Conservation (phyloP, 495 filamentous ascomycete species). For the Tricharina praecox region DNA sequence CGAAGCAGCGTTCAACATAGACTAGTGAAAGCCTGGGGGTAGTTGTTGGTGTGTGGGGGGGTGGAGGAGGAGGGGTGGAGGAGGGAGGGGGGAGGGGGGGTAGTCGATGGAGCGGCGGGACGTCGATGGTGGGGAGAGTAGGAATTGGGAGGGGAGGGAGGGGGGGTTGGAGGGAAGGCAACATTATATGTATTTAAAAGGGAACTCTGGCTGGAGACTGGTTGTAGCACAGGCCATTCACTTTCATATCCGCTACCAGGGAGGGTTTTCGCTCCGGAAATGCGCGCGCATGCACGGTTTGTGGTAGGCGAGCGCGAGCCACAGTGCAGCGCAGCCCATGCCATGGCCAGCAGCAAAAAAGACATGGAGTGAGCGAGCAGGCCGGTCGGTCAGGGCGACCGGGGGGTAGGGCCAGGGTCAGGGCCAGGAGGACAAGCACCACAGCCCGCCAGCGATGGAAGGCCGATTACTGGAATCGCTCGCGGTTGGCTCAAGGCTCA, state of each 20-base stretch:
- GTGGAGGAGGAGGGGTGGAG: background rate
- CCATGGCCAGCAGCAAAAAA: background rate
- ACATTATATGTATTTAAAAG: too few species aligned
- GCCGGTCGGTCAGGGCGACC: background rate
- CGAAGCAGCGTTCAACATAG: background rate
- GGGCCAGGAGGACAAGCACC: background rate
- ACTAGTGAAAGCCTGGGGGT: slow-evolving; percentile 4
- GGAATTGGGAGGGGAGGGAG: too few species aligned
- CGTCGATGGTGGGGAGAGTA: too few species aligned
- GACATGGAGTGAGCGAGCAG: too few species aligned
- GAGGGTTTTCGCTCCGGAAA: background rate
- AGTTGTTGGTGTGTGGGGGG: background rate
- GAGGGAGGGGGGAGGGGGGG: background rate
- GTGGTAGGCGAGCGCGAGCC: slow-evolving; percentile 5
- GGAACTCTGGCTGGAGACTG: too few species aligned
- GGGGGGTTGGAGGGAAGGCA: too few species aligned
- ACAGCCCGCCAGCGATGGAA: too few species aligned
- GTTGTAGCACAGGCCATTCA: slow-evolving; percentile 1
- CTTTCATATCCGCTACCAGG: slow-evolving; percentile 3
- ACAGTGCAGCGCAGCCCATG: background rate
- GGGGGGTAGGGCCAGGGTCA: background rate
- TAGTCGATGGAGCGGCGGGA: background rate
- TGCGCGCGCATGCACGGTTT: slow-evolving; percentile 3
- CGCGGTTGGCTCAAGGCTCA: too few species aligned
- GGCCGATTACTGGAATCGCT: too few species aligned